phyloP scores from a whole-genome alignment of 2,329 filamentous ascomycete genomes.

The Cordyceps cateniannulata region DNA sequence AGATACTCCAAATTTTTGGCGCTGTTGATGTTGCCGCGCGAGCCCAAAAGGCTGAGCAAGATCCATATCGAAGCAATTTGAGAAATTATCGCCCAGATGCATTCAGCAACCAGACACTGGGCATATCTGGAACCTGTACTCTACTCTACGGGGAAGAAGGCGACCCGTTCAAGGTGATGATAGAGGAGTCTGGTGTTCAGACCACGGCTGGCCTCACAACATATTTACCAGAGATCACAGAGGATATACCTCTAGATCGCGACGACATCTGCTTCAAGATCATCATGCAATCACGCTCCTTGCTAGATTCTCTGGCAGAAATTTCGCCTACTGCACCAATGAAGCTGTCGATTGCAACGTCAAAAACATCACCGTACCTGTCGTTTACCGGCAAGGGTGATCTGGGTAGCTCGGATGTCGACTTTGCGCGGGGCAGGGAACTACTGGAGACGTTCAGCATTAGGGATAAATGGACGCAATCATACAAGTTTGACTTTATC shows the following conservation, averaged over 20 bases:
- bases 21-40: conserved; percentile 63
- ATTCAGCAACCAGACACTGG: conserved; percentile 76
- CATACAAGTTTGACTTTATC: conserved; percentile 81
- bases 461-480: conserved; percentile 53
- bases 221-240: conserved; percentile 67
- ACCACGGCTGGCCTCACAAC: conserved; percentile 88
- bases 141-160: conserved; percentile 71
- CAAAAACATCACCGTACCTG: conserved; percentile 61
- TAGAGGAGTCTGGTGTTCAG: conserved; percentile 79
- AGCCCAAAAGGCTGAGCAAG: conserved; percentile 51
- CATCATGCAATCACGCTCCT: conserved; percentile 76
- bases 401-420: conserved; percentile 57
- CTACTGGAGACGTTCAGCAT: conserved; percentile 72
- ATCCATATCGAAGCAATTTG: conserved; percentile 55
- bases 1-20: conserved; percentile 93
- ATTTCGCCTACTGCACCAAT: conserved; percentile 65
- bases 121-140: conserved; percentile 79
- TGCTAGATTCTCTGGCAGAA: conserved; percentile 67
- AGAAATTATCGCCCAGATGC: conserved; percentile 61
- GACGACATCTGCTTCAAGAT: conserved; percentile 80
- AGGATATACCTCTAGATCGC: conserved; percentile 84
- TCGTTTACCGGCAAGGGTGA: conserved; percentile 59
- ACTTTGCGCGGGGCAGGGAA: conserved; percentile 57
- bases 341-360: conserved; percentile 62
- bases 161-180: conserved; percentile 72